Evolutionary conservation across 352 stramenopile genomes (phyloP), one percentile per base, ranked within the genome.

Genomic region (Pythium dissimile): DNA sequence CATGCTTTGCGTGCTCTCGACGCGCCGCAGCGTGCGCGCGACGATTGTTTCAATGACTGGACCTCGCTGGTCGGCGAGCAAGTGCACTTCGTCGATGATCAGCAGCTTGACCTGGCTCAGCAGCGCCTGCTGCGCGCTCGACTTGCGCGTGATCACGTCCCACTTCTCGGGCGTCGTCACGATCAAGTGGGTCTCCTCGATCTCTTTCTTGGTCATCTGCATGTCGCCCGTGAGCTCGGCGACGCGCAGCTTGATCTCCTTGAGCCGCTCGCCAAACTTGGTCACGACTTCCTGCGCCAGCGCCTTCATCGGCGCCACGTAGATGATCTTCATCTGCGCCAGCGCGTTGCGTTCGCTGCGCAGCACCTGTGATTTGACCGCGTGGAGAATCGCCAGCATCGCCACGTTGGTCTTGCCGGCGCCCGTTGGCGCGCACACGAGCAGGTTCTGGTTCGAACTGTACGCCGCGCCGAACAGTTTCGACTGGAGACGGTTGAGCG

Each of bases 41-140:
- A 99, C 96, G 48, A 99, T 97, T 12, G 92, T 98, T 66, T 99
- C 98, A 54, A 99, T 99, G 1, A 99, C 97, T 6, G 97, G 96
- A 9, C 97, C 97, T 54, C 97, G 90, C 57, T 99, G 97, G 55
- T 99, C 97, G 2, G 97, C 97, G 1, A 99, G 75, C 43, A 99
- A 76, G 64, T 99, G 97, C 10, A 99, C 96, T 80, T 99, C 98
- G 69, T 99, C 98, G 62, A 99, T 98, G 64, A 99, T 99, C 13
- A 99, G 71, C 24, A 99, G 80, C 44, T 95, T 94, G 43, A 98
- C 97, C 49, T 96, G 80, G 38, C 77, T 86, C 10, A 95, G 62
- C 31, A 96, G 69, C 20, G 82, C 75, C 62, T 97, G 96, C 70
- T 99, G 97, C 5, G 78, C 85, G 45, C 77, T 82, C 16, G 73